Evolutionary conservation across 305 asterid species (phyloP).

Genomic region (Fraxinus dipetala): DNA sequence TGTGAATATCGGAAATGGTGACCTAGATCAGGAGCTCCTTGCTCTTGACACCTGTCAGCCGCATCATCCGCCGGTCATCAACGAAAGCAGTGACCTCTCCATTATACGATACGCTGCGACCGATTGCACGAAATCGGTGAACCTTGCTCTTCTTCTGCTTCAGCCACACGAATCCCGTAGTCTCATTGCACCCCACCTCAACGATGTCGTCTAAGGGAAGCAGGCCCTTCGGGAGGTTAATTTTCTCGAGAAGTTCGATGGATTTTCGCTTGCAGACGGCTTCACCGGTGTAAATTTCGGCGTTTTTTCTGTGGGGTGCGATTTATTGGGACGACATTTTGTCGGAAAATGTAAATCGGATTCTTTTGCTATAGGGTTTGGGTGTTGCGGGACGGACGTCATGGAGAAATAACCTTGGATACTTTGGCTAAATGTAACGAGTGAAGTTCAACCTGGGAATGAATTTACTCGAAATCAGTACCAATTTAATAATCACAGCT

Average conservation of each 20-base stretch:
- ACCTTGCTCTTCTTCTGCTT: conserved; percentile 65
- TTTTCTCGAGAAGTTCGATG: conserved; percentile 52
- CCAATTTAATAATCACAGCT: too few relatives aligned
- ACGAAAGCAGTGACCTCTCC: conserved; percentile 70
- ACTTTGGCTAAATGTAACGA: neutral
- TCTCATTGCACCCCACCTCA: conserved; percentile 62
- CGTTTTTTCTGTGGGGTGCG: conserved; percentile 56
- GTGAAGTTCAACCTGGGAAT: too few relatives aligned
- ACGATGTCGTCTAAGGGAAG: conserved; percentile 64
- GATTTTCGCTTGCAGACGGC: conserved; percentile 60
- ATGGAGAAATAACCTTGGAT: neutral
- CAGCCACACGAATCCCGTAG: conserved; percentile 66
- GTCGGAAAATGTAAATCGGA: neutral
- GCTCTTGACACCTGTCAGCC: conserved; percentile 74
- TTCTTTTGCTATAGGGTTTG: neutral
- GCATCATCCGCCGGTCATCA: conserved; percentile 70
- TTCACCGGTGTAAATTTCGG: conserved; percentile 59
- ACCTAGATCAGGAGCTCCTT: conserved; percentile 80
- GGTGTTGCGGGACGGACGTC: neutral
- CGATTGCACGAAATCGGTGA: conserved; percentile 52
- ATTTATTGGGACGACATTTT: conserved; percentile 53
- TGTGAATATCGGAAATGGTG: conserved; percentile 53
- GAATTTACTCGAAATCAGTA: too few relatives aligned
- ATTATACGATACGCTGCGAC: conserved; percentile 65
- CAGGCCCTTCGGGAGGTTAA: conserved; percentile 62